Evolutionary conservation across 305 asterid species (phyloP).

Genomic region (Fraxinus paxiana): DNA sequence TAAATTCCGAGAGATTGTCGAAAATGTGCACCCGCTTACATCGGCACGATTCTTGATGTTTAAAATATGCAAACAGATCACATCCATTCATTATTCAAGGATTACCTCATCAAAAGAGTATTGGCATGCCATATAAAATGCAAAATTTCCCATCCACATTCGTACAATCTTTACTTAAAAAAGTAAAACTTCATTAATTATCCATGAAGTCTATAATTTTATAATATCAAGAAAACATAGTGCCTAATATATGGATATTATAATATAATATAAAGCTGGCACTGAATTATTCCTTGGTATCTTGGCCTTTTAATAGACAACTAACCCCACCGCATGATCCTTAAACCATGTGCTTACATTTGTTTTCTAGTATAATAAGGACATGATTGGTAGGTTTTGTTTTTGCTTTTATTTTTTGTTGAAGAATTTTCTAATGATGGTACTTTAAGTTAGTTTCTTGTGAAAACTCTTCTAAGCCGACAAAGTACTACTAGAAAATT

Average conservation of each 20-base stretch:
- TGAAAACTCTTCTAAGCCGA: no score
- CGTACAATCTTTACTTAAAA: conserved; percentile 22
- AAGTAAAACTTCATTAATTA: conserved; percentile 29
- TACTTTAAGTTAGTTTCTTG: no score
- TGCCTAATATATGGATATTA: not conserved
- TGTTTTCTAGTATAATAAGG: not conserved
- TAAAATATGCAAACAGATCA: not conserved
- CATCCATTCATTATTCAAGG: not conserved
- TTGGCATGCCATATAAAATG: conserved; percentile 28
- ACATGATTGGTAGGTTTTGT: not conserved
- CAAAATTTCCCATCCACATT: conserved; percentile 26
- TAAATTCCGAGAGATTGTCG: not conserved
- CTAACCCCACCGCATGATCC: conserved; percentile 17
- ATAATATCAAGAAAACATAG: conserved; percentile 23
- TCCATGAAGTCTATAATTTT: conserved; percentile 26
- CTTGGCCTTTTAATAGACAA: conserved; percentile 12
- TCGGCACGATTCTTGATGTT: not conserved
- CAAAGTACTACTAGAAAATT: no score
- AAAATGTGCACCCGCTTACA: not conserved
- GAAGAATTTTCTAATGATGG: not conserved
- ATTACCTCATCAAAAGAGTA: not conserved
- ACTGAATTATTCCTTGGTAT: conserved; percentile 33
- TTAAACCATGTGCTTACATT: conserved; percentile 26
- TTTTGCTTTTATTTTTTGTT: no score
- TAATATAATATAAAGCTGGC: conserved; percentile 29